These are phyloP conservation scores for Russula sp. DNA, from an alignment of 768 basidiomycete genomes.

Conservation along the genomic window DNA sequence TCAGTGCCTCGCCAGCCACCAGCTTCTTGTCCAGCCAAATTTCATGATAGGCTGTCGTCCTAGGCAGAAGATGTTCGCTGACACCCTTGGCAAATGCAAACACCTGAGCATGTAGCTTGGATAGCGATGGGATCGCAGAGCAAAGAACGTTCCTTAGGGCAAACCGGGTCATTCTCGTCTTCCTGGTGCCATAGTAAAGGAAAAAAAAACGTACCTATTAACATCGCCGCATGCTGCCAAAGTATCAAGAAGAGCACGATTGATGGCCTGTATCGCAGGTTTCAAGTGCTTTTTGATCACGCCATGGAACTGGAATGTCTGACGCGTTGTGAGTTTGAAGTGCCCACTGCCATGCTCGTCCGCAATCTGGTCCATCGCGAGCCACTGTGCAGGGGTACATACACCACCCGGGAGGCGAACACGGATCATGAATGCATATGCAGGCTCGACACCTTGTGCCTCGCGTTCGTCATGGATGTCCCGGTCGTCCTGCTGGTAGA, in stretches of 20 bases:
- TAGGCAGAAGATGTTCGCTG: constrained; percentile 82
- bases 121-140: constrained; percentile 84
- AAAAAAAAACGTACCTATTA: constrained; percentile 55
- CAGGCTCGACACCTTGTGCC: constrained; percentile 88
- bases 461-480: constrained; percentile 97
- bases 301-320: constrained; percentile 99
- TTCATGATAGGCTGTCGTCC: constrained; percentile 93
- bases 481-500: constrained; percentile 95
- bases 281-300: constrained; percentile 97
- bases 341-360: constrained; percentile 93
- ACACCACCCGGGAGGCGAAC: constrained; percentile 95
- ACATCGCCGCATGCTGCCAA: constrained; percentile 99
- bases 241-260: constrained; percentile 84
- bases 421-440: constrained; percentile 98
- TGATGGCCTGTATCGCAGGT: constrained; percentile 94
- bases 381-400: constrained; percentile 87
- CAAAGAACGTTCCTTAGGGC: constrained; percentile 75
- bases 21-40: constrained; percentile 99
- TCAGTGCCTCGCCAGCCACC: constrained; percentile 88
- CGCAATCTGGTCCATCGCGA: constrained; percentile 92
- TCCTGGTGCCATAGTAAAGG: not conserved
- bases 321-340: constrained; percentile 95
- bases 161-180: constrained; percentile 14
- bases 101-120: constrained; percentile 76
- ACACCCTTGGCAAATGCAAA: constrained; percentile 79